Conservation (phyloP, 345 rosid genomes). For the Salix arbutifolia region DNA sequence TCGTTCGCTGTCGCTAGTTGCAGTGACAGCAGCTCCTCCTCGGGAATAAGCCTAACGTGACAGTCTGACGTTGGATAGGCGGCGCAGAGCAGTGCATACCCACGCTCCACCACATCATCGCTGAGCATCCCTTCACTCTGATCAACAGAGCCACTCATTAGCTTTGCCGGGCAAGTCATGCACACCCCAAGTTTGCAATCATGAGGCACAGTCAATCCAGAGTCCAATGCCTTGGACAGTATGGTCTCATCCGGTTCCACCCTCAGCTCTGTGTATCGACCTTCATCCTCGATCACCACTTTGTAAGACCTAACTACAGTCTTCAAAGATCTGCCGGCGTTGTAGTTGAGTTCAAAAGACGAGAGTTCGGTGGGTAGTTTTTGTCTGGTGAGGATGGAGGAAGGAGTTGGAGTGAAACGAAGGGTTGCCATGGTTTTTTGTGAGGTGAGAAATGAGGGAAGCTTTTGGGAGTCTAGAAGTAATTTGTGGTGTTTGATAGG, state of each 20-base stretch:
- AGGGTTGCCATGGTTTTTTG: slow-evolving; percentile 51
- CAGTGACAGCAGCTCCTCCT: slow-evolving; percentile 75
- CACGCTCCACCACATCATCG: slow-evolving; percentile 91
- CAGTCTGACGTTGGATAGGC: slow-evolving; percentile 86
- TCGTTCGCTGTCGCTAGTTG: slow-evolving; percentile 91
- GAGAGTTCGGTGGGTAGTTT: slow-evolving; percentile 21
- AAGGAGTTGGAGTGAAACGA: slow-evolving; percentile 46
- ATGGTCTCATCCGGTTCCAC: slow-evolving; percentile 88
- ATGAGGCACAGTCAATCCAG: slow-evolving; percentile 68
- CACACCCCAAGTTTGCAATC: slow-evolving; percentile 96
- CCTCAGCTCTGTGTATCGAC: slow-evolving; percentile 61
- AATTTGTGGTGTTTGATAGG: slow-evolving; percentile 33
- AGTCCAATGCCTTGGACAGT: slow-evolving; percentile 72
- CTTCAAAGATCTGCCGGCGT: slow-evolving; percentile 13
- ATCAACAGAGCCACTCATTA: slow-evolving; percentile 65
- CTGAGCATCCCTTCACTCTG: slow-evolving; percentile 98
- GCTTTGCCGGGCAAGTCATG: slow-evolving; percentile 96
- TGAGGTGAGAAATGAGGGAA: slow-evolving; percentile 6
- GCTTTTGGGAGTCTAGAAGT: background rate
- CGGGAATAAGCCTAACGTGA: slow-evolving; percentile 74
- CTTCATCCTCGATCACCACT: slow-evolving; percentile 75
- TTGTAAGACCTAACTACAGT: slow-evolving; percentile 45
- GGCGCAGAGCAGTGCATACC: slow-evolving; percentile 74
- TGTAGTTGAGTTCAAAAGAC: slow-evolving; percentile 21
- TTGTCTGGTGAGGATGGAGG: slow-evolving; percentile 41